Evolutionary conservation across 2,329 filamentous ascomycete genomes (phyloP), one percentile per base, ranked within the genome.

Genomic region (Trichoderma atroviride): DNA sequence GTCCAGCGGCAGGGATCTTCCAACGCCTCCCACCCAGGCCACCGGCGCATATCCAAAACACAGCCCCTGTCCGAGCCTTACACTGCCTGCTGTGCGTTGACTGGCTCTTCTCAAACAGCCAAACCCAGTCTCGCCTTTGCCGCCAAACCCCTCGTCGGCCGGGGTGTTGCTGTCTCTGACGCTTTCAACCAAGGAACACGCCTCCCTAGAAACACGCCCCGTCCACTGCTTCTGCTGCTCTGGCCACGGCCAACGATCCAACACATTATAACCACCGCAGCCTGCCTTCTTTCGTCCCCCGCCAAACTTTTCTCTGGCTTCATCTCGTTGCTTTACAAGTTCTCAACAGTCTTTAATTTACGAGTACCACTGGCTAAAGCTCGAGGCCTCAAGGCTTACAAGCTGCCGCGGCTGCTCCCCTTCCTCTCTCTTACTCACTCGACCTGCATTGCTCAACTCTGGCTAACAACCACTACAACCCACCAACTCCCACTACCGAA

Each of bases 1-100:
- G 63, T 70, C 56, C 56, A 61, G 47, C 37, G 55, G 66, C 70
- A 70, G 59, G 70, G 72, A 57, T 73, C 37, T 56, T 68, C 60
- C 55, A 68, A 71, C 71, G 70, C 69, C 59, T 60, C 69, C 71
- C 69, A 74, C 60, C 72, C 71, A 74, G 63, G 66, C 66, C 71
- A 68, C 71, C 72, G 73, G 74, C 72, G 73, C 73, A 74, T 74
- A 71, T 72, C 66, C 67, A 70, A 72, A 73, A 72, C 71, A 65
- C 71, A 67, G 70, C 70, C 61, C 61, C 69, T 70, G 66, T 66
- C 59, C 35, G 66, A 70, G 66, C 66, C 66, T 69, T 69, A 58
- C 59, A 56, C 59, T 69, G 67, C 67, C 66, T 69, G 67, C 67
- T 33, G 60, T 37, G 29, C 50, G 60, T 58, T 58, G 53, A 67